phyloP scores from a whole-genome alignment of 257 asterid genomes.

The Nicotiana sylvestris region DNA sequence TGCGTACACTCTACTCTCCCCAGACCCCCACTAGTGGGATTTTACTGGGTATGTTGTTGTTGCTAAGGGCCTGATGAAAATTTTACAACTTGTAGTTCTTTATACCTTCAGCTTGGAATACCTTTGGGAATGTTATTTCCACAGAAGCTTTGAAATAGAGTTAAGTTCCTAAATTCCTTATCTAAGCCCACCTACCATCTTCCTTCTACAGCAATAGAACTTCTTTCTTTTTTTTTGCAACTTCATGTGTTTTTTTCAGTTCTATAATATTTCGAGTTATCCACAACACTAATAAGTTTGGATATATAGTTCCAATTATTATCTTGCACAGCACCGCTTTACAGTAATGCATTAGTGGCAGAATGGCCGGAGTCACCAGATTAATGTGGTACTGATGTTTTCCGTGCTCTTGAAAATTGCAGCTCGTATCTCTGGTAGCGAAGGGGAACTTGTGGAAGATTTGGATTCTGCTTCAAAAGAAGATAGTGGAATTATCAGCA shows the following conservation, averaged over 20 bases:
- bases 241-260: background rate
- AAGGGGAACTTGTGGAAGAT: slow-evolving; percentile 54
- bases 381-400: background rate
- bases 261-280: background rate
- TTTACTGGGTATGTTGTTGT: too few relatives aligned
- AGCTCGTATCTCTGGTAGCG: slow-evolving; percentile 64
- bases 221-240: background rate
- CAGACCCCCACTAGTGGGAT: too few relatives aligned
- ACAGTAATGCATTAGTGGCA: background rate
- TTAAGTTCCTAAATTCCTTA: background rate
- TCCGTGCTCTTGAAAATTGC: slow-evolving; percentile 8
- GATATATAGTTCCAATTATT: background rate
- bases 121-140: background rate
- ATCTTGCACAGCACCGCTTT: background rate
- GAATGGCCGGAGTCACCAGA: background rate
- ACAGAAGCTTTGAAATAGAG: background rate
- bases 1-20: too few relatives aligned
- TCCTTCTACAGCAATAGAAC: background rate
- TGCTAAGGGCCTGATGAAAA: background rate
- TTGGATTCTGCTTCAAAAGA: slow-evolving; percentile 44
- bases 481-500: slow-evolving; percentile 39
- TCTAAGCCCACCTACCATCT: background rate
- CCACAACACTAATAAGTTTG: background rate
- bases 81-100: background rate
- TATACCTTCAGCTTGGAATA: background rate